These are phyloP conservation scores for Pseudognaphalium luteoalbum DNA, from an alignment of 129 eudicot species.

Conservation along the genomic window DNA sequence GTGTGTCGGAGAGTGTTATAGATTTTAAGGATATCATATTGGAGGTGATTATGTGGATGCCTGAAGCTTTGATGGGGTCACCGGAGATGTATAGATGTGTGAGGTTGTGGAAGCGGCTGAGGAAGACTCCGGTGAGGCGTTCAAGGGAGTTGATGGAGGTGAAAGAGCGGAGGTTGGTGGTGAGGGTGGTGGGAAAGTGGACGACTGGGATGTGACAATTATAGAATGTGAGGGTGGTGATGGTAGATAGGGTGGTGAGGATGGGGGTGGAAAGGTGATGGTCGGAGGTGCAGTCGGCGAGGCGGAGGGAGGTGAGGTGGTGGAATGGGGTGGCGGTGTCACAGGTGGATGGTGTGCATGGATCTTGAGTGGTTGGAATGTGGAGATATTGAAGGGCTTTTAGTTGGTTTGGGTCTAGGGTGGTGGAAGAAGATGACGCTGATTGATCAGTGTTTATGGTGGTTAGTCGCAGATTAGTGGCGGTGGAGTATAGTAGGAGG, in stretches of 20 bases:
- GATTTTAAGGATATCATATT: conserved; percentile 42
- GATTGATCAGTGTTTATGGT: conserved; percentile 15
- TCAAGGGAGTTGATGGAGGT: conserved; percentile 67
- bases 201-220: conserved; percentile 60
- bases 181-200: conserved; percentile 61
- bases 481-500: conserved; percentile 31
- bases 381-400: conserved; percentile 78
- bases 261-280: conserved; percentile 56
- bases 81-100: conserved; percentile 57
- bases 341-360: conserved; percentile 72
- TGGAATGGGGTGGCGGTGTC: conserved; percentile 70
- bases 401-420: conserved; percentile 81
- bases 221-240: conserved; percentile 58
- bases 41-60: conserved; percentile 57
- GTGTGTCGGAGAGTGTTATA: conserved; percentile 54
- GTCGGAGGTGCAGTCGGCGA: conserved; percentile 68
- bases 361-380: conserved; percentile 69
- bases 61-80: conserved; percentile 57
- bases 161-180: conserved; percentile 65
- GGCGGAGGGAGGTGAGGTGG: conserved; percentile 80
- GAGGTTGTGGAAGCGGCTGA: conserved; percentile 56
- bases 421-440: conserved; percentile 35
- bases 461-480: conserved; percentile 20
- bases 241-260: conserved; percentile 72
- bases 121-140: conserved; percentile 76